A percentile compares a stretch with the other conserved stretches of the same genome.
phyloP scores from a whole-genome alignment of 2,329 filamentous ascomycete species.

The Nothophoma quercina region DNA sequence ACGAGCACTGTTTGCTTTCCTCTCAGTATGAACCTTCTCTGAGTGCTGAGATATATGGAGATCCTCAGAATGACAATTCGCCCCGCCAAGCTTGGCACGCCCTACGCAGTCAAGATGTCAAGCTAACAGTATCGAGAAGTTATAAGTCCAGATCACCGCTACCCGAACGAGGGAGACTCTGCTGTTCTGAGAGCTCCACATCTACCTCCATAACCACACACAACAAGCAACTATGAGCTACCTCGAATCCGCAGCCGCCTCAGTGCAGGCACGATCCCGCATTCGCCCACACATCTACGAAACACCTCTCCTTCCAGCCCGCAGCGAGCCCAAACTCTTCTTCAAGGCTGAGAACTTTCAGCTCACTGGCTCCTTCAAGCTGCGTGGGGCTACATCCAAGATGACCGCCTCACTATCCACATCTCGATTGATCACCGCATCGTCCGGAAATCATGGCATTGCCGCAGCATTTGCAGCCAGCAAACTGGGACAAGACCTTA shows the following conservation, averaged over 20 bases:
- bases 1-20: too few species aligned
- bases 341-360: constrained; percentile 16
- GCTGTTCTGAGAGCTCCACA: too few species aligned
- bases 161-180: too few species aligned
- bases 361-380: constrained; percentile 15
- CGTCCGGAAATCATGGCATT: constrained; percentile 7
- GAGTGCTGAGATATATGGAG: too few species aligned
- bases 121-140: too few species aligned
- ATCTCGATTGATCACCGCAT: constrained; percentile 4
- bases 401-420: background rate
- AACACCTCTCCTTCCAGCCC: constrained; percentile 5
- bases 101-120: background rate
- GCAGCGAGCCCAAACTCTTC: background rate
- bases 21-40: too few species aligned
- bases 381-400: constrained; percentile 13
- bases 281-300: constrained; percentile 12
- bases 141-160: too few species aligned
- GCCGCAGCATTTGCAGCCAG: constrained; percentile 4
- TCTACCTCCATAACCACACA: too few species aligned
- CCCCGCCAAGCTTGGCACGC: constrained; percentile 9
- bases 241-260: constrained; percentile 2
- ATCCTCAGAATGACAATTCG: too few species aligned
- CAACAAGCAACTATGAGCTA: background rate
- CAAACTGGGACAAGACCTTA: constrained; percentile 5
- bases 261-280: constrained; percentile 3